Conservation (phyloP, 2,329 filamentous ascomycete species). For the Tetracladium maxilliforme region DNA sequence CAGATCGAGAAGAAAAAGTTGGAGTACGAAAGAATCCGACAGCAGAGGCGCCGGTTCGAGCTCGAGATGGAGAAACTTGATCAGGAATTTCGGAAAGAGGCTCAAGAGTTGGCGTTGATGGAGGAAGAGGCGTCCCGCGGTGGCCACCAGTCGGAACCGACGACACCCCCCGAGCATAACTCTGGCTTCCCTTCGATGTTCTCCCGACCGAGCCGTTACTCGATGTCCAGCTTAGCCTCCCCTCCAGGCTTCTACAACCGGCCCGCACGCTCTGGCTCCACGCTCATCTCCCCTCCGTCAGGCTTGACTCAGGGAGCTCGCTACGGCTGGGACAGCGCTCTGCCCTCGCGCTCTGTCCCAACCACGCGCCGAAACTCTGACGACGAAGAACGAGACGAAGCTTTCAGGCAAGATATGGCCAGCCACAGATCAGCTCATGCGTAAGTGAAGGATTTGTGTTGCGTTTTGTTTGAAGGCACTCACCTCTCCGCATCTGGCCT, state of each 20-base stretch:
- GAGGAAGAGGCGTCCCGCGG: slow-evolving; percentile 47
- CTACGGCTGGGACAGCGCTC: slow-evolving; percentile 45
- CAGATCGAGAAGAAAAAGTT: slow-evolving; percentile 89
- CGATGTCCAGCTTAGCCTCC: slow-evolving; percentile 73
- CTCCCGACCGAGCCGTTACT: slow-evolving; percentile 76
- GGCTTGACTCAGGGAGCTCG: slow-evolving; percentile 43
- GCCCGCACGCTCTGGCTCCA: slow-evolving; percentile 61
- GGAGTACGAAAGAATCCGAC: slow-evolving; percentile 81
- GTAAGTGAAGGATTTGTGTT: slow-evolving; percentile 63
- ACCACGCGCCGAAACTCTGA: slow-evolving; percentile 82
- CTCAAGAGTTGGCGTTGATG: slow-evolving; percentile 73
- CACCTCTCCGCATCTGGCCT: no score
- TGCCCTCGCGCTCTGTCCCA: slow-evolving; percentile 76
- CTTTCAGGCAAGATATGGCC: slow-evolving; percentile 52
- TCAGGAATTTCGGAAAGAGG: slow-evolving; percentile 68
- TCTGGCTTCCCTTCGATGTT: slow-evolving; percentile 66
- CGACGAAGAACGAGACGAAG: slow-evolving; percentile 74
- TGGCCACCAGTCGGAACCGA: slow-evolving; percentile 84
- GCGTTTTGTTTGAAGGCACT: no score
- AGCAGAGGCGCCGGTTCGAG: slow-evolving; percentile 81
- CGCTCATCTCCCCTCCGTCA: slow-evolving; percentile 64
- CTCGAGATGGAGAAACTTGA: slow-evolving; percentile 85
- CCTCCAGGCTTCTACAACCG: slow-evolving; percentile 64
- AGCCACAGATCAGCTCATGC: slow-evolving; percentile 61
- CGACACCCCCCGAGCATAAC: slow-evolving; percentile 80